These are phyloP conservation scores for Remersonia thermophila DNA, from an alignment of 2,329 filamentous ascomycete species.

Conservation along the genomic window DNA sequence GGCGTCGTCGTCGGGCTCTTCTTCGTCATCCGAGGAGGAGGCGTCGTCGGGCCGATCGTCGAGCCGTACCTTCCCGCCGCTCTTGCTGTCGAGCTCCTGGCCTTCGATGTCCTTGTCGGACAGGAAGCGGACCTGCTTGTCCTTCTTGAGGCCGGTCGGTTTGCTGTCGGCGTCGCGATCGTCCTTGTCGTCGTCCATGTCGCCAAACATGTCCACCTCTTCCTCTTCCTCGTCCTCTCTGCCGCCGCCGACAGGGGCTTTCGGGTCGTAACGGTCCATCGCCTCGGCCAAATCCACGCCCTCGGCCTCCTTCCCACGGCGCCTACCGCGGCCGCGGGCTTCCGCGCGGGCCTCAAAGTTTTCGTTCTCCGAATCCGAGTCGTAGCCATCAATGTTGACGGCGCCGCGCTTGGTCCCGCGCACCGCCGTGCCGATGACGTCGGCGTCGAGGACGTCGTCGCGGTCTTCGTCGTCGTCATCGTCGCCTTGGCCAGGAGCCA, in stretches of 20 bases:
- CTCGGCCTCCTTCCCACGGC: constrained; percentile 18
- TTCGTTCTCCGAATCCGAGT: constrained; percentile 86
- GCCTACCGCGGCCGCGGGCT: constrained; percentile 31
- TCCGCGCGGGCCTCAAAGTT: constrained; percentile 68
- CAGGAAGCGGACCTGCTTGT: constrained; percentile 49
- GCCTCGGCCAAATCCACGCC: constrained; percentile 39
- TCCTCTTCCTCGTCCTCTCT: constrained; percentile 42
- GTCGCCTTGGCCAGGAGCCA: constrained; percentile 62
- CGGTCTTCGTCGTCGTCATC: constrained; percentile 36
- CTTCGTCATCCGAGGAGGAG: constrained; percentile 42
- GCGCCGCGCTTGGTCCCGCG: constrained; percentile 79
- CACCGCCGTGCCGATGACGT: constrained; percentile 73
- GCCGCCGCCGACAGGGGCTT: constrained; percentile 22
- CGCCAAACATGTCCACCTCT: constrained; percentile 78
- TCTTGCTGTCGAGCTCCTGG: constrained; percentile 60
- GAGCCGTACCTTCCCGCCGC: constrained; percentile 58
- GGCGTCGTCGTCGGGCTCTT: constrained; percentile 55
- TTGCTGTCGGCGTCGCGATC: constrained; percentile 20
- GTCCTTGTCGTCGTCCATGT: constrained; percentile 36
- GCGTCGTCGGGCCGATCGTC: constrained; percentile 34
- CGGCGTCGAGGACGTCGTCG: constrained; percentile 69
- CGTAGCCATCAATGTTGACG: constrained; percentile 93
- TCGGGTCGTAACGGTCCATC: constrained; percentile 41
- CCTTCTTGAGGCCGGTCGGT: constrained; percentile 40
- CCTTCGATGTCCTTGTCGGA: constrained; percentile 59